phyloP scores from a whole-genome alignment of 495 filamentous ascomycete species.

The Neurospora sp. region DNA sequence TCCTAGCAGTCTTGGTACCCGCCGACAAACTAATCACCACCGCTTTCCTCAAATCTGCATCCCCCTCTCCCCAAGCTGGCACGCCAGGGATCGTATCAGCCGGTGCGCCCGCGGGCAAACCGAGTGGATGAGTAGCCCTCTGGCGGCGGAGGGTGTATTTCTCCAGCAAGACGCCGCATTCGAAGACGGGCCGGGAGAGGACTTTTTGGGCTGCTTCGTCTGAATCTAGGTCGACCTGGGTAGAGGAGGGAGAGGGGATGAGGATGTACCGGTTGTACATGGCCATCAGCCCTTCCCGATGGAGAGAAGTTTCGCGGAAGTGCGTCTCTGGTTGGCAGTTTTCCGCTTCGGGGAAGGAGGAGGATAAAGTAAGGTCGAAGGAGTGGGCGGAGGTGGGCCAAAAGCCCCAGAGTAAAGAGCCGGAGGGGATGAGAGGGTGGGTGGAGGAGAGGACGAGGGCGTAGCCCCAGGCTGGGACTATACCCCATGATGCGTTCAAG shows the following conservation, averaged over 20 bases:
- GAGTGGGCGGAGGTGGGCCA: conserved; percentile 3
- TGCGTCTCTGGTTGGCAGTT: not conserved
- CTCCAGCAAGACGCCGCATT: not conserved
- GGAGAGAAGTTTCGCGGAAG: not conserved
- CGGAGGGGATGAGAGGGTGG: not conserved
- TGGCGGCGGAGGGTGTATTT: not conserved
- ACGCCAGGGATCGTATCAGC: not conserved
- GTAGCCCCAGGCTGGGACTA: conserved; percentile 39
- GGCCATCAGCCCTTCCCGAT: not conserved
- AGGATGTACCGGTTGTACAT: conserved; percentile 4
- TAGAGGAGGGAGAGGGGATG: too few relatives aligned
- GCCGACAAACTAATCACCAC: not conserved
- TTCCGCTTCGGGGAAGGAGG: not conserved
- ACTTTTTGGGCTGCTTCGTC: not conserved
- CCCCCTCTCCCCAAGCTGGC: not conserved
- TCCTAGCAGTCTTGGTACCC: not conserved
- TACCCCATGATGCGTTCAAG: conserved; percentile 27
- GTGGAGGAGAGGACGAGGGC: conserved; percentile 26
- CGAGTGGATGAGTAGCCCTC: not conserved
- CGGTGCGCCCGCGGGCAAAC: not conserved
- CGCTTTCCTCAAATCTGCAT: not conserved
- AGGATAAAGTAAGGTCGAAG: not conserved
- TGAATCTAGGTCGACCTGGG: too few relatives aligned
- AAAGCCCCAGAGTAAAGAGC: not conserved
- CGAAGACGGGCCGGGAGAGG: not conserved